phyloP scores from a whole-genome alignment of 2,329 filamentous ascomycete genomes.

The Aaosphaeria pasadenensis region DNA sequence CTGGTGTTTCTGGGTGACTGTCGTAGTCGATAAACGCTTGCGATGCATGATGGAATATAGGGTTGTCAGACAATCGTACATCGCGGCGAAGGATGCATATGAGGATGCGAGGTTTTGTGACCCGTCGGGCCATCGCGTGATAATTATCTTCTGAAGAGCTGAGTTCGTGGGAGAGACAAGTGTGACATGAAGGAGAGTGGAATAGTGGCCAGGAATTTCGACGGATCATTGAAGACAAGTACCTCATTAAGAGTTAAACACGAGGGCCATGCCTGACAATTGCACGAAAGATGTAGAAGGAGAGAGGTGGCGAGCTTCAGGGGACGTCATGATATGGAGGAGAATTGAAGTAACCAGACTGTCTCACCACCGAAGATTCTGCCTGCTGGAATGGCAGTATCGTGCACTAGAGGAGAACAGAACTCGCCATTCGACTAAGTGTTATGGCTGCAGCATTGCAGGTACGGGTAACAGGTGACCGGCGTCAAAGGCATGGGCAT shows the following conservation, averaged over 20 bases:
- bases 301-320: neutral
- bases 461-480: too few relatives aligned
- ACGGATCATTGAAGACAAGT: neutral
- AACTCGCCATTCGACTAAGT: too few relatives aligned
- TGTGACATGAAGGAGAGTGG: neutral
- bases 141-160: neutral
- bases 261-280: neutral
- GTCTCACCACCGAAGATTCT: too few relatives aligned
- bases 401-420: too few relatives aligned
- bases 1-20: conserved; percentile 7
- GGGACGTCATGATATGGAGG: neutral
- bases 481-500: too few relatives aligned
- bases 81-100: conserved; percentile 73
- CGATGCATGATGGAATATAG: conserved; percentile 60
- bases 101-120: conserved; percentile 47
- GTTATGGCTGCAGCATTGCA: too few relatives aligned
- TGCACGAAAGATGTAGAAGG: neutral
- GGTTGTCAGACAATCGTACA: conserved; percentile 71
- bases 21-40: conserved; percentile 37
- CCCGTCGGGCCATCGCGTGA: neutral
- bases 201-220: conserved; percentile 4
- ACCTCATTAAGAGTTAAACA: neutral
- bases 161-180: neutral
- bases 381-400: too few relatives aligned
- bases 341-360: too few relatives aligned